Evolutionary conservation across 2,329 filamentous ascomycete genomes (phyloP).

Genomic region (Septoria petroselini): DNA sequence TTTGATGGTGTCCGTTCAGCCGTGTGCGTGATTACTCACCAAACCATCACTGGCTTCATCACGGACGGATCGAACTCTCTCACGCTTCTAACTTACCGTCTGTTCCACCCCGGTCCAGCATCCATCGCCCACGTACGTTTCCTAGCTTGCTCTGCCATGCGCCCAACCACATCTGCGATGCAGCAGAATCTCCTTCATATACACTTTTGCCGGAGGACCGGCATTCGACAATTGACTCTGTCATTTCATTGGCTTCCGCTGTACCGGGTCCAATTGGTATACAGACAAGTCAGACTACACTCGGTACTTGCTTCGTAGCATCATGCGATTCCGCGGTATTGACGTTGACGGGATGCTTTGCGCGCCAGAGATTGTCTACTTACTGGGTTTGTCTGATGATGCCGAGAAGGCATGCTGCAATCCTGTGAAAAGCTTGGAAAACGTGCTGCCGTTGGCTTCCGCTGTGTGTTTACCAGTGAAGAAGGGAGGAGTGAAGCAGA

Average conservation of each 20-base stretch:
- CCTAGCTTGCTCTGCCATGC: too few species aligned
- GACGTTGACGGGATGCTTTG: background rate
- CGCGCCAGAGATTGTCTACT: too few species aligned
- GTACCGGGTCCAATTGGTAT: background rate
- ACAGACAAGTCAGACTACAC: background rate
- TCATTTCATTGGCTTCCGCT: constrained; percentile 3
- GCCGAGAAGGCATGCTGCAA: background rate
- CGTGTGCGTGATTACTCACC: too few species aligned
- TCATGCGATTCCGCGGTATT: background rate
- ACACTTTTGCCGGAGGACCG: background rate
- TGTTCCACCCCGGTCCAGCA: too few species aligned
- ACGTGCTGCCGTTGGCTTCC: constrained; percentile 7
- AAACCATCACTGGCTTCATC: too few species aligned
- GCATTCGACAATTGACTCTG: constrained; percentile 4
- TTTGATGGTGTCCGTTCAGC: too few species aligned
- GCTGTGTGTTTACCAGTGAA: background rate
- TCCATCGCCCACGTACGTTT: too few species aligned
- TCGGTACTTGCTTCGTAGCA: background rate
- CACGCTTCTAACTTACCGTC: too few species aligned
- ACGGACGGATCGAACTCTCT: too few species aligned
- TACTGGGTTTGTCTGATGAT: background rate
- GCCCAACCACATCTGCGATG: background rate
- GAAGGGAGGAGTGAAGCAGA: background rate
- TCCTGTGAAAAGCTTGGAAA: background rate
- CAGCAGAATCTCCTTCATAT: background rate